phyloP scores from a whole-genome alignment of 2,329 filamentous ascomycete genomes.

The Ophiostoma himal-ulmi region DNA sequence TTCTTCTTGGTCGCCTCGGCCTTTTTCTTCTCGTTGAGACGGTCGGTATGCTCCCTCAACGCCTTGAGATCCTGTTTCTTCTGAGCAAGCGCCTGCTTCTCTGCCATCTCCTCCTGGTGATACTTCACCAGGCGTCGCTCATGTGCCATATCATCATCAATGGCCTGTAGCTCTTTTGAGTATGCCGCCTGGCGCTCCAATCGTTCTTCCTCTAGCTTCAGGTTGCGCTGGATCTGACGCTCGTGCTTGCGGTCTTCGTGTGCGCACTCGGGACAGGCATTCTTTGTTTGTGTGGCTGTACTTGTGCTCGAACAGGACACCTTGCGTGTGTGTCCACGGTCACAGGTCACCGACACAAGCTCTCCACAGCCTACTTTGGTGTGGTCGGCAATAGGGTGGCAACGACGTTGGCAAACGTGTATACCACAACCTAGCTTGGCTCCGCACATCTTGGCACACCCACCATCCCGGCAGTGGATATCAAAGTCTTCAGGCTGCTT shows the following conservation, averaged over 20 bases:
- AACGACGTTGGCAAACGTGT: conserved; percentile 55
- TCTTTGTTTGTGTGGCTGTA: conserved; percentile 24
- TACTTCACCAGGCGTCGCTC: conserved; percentile 41
- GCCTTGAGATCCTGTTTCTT: conserved; percentile 42
- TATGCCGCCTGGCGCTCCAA: conserved; percentile 42
- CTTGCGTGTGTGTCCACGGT: not conserved
- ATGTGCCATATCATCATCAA: conserved; percentile 51
- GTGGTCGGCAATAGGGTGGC: conserved; percentile 42
- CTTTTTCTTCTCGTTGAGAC: conserved; percentile 20
- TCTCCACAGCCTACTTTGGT: conserved; percentile 42
- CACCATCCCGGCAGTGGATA: conserved; percentile 59
- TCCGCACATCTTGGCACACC: conserved; percentile 56
- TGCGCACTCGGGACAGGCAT: conserved; percentile 47
- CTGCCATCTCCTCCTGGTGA: conserved; percentile 40
- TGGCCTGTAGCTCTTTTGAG: conserved; percentile 38
- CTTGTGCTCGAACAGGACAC: not conserved
- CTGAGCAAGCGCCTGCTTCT: conserved; percentile 41
- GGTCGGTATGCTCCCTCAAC: conserved; percentile 29
- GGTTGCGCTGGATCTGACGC: conserved; percentile 41
- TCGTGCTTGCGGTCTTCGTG: conserved; percentile 43
- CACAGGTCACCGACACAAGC: conserved; percentile 15
- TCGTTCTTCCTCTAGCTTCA: conserved; percentile 47
- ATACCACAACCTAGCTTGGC: conserved; percentile 48
- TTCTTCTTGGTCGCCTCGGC: not conserved
- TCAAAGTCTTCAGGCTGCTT: conserved; percentile 53